These are phyloP conservation scores for Solanum megistacrolobum DNA, from an alignment of 257 asterid genomes.

Conservation along the genomic window DNA sequence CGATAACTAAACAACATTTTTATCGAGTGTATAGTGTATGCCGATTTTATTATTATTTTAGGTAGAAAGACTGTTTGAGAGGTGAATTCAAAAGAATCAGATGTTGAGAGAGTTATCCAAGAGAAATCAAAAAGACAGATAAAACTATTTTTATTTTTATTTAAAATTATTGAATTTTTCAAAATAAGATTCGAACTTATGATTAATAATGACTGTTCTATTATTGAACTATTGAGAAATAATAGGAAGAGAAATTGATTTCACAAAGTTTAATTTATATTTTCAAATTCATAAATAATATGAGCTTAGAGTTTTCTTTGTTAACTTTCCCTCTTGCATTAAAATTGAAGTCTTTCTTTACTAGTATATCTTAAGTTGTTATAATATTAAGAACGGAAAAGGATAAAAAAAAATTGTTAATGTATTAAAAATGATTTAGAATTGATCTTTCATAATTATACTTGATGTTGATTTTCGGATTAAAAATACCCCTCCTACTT, in stretches of 20 bases:
- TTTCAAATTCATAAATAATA: background rate
- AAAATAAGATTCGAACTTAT: background rate
- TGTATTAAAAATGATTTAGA: background rate
- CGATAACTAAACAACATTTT: background rate
- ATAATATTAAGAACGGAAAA: background rate
- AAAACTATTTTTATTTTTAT: too few species aligned
- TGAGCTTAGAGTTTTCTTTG: background rate
- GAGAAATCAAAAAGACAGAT: background rate
- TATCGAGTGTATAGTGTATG: too few species aligned
- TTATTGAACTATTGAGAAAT: background rate
- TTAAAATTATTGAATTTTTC: too few species aligned
- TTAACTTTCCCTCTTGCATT: background rate
- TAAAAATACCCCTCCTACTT: background rate
- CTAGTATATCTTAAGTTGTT: background rate
- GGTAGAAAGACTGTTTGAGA: background rate
- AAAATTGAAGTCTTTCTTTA: background rate
- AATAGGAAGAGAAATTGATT: background rate
- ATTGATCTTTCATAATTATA: background rate
- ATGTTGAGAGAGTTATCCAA: background rate
- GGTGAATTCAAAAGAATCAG: rapidly evolving
- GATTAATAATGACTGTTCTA: too few species aligned
- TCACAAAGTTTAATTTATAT: background rate
- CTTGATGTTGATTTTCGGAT: background rate
- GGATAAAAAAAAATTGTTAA: background rate
- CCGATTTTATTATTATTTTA: rapidly evolving